Conservation (phyloP, 2,329 filamentous ascomycete genomes). For the Sclerotinia borealis region DNA sequence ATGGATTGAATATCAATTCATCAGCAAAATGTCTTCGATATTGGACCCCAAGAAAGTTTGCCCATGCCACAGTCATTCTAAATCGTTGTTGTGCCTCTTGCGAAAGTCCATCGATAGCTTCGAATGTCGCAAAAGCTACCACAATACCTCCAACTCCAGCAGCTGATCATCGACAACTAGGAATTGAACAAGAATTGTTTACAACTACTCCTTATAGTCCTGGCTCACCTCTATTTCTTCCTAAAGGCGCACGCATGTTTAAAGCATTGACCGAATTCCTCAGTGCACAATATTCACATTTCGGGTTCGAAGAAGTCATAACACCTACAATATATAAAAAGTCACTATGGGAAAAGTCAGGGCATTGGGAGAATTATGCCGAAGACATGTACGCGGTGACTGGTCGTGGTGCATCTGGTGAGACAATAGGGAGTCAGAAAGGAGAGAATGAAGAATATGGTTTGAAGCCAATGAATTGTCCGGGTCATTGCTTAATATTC, state of each 20-base stretch:
- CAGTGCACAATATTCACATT: conserved; percentile 74
- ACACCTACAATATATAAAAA: conserved; percentile 90
- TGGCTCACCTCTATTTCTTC: conserved; percentile 78
- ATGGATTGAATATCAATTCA: not conserved
- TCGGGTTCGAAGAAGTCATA: conserved; percentile 83
- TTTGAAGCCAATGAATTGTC: conserved; percentile 90
- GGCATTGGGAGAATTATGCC: conserved; percentile 83
- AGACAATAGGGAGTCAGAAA: conserved; percentile 37
- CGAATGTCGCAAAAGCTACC: not conserved
- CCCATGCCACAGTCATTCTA: conserved; percentile 11
- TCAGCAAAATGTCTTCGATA: conserved; percentile 13
- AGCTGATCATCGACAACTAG: conserved; percentile 55
- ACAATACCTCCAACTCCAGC: conserved; percentile 17
- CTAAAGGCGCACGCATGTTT: conserved; percentile 75
- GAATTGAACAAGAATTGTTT: conserved; percentile 67
- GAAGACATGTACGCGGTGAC: conserved; percentile 87
- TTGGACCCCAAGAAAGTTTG: not conserved
- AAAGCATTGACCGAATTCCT: conserved; percentile 78
- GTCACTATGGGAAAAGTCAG: conserved; percentile 77
- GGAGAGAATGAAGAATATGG: conserved; percentile 67
- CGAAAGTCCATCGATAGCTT: conserved; percentile 17
- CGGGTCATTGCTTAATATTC: conserved; percentile 81
- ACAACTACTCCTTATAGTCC: conserved; percentile 74
- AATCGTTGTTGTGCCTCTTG: conserved; percentile 32
- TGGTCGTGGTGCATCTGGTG: conserved; percentile 34